These are phyloP conservation scores for Malassezia japonica DNA, from an alignment of 1,284 basidiomycete species.

Conservation along the genomic window DNA sequence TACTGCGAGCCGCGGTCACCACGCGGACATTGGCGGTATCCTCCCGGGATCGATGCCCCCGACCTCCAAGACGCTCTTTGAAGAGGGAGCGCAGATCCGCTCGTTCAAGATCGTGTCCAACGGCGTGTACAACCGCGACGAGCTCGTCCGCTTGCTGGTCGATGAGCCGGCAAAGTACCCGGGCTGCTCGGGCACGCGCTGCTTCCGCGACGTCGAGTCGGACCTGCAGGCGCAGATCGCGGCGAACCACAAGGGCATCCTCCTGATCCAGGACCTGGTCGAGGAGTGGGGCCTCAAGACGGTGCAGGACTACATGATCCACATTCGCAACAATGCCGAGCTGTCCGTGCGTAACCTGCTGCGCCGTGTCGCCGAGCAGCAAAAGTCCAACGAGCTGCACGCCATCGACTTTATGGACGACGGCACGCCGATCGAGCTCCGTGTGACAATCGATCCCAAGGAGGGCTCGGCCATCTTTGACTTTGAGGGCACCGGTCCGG, in stretches of 20 bases:
- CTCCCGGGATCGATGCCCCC: conserved; percentile 86
- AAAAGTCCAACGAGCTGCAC: conserved; percentile 58
- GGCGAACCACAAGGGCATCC: conserved; percentile 80
- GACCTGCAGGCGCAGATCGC: conserved; percentile 93
- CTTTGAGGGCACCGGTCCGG: conserved; percentile 71
- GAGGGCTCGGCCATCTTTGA: conserved; percentile 76
- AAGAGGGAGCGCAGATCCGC: conserved; percentile 85
- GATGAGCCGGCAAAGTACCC: conserved; percentile 71
- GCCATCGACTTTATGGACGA: conserved; percentile 56
- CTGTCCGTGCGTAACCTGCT: conserved; percentile 74
- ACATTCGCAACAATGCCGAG: conserved; percentile 80
- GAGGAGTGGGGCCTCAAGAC: conserved; percentile 74
- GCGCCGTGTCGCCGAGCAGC: conserved; percentile 61
- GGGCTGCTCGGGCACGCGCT: conserved; percentile 48
- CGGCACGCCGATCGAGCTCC: conserved; percentile 60
- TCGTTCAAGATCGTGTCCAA: conserved; percentile 84
- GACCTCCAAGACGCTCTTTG: conserved; percentile 74
- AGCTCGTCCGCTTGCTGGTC: conserved; percentile 67
- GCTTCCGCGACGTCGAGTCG: conserved; percentile 72
- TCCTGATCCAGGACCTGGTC: conserved; percentile 56
- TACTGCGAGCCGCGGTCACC: conserved; percentile 69
- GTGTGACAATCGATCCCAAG: conserved; percentile 66
- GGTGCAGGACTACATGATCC: conserved; percentile 57
- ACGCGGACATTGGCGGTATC: conserved; percentile 61
- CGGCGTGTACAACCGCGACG: conserved; percentile 69